Base-by-base conservation (phyloP, 192 early-diverging fungal genomes). In the Mortierella claussenii region DNA sequence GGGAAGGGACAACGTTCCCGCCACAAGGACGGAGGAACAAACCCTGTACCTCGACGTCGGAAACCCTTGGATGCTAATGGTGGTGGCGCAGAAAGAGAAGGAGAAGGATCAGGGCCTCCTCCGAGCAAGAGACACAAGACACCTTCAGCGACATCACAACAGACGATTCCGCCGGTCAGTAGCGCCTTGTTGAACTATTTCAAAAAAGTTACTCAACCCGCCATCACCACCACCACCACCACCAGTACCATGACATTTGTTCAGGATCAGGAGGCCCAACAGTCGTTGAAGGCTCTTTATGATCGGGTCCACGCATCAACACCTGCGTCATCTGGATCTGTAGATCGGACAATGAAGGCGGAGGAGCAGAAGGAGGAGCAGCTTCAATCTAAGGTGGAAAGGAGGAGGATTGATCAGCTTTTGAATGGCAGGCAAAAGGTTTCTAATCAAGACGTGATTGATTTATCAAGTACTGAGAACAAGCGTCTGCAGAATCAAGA, bases 91-190 rank as follows among this genome's bases (percentile, higher is more conserved):
- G n/a, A n/a, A n/a, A n/a, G n/a, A n/a, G n/a, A n/a, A n/a, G n/a
- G n/a, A n/a, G n/a, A n/a, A n/a, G n/a, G n/a, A n/a, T n/a, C n/a
- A n/a, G n/a, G n/a, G n/a, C 18, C 23, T 21, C 51, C 68, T 3
- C 52, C 52, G 0, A 37, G 58, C 1, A 69, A 75, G 36, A 65
- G 60, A 30, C 63, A 47, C 3, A 75, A 75, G 13, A 4, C 54
- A 26, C 17, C 55, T 21, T 8, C 52, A 17, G 6, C 53, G 2
- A 0, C 30, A 26, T 30, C 51, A n/a, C 24, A 37, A 20, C 57
- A 26, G 12, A 6, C 37, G 20, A 12, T 40, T 17, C 50, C 34
- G n/a, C n/a, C 59, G 18, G n/a, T 31, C 27, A 58, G 24, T 5
- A 37, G 51, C 20, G 51, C 24, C 10, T 23, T 73, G 13, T 17